phyloP scores from a whole-genome alignment of 2,329 filamentous ascomycete genomes.

The Aspergillus sp. region DNA sequence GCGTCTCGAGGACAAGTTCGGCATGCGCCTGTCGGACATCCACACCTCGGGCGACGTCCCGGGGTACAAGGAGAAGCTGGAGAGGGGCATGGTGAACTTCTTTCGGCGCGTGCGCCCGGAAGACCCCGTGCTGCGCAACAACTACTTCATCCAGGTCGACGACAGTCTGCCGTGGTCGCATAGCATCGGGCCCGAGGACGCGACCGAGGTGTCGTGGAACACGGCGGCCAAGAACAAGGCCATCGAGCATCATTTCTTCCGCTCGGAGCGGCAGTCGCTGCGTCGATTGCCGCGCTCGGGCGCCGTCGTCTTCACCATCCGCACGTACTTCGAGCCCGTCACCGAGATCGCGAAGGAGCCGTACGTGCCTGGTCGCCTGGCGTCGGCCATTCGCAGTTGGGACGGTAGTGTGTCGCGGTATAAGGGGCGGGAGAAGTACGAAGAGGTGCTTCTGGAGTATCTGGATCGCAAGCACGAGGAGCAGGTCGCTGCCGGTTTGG shows the following conservation, averaged over 20 bases:
- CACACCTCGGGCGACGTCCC: constrained; percentile 77
- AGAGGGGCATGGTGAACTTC: constrained; percentile 79
- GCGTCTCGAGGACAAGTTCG: constrained; percentile 76
- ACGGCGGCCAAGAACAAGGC: constrained; percentile 73
- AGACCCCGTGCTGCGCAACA: constrained; percentile 67
- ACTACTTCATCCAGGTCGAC: constrained; percentile 88
- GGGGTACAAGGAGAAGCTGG: constrained; percentile 67
- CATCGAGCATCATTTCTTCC: constrained; percentile 72
- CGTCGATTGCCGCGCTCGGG: constrained; percentile 60
- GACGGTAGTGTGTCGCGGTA: constrained; percentile 73
- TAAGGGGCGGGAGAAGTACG: constrained; percentile 75
- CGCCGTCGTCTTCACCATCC: constrained; percentile 70
- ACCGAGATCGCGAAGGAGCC: constrained; percentile 67
- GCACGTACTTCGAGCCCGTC: constrained; percentile 76
- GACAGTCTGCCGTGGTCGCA: constrained; percentile 72
- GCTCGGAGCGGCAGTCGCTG: constrained; percentile 72
- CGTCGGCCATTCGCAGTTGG: constrained; percentile 78
- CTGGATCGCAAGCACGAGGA: constrained; percentile 71
- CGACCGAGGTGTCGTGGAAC: constrained; percentile 64
- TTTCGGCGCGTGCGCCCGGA: constrained; percentile 71
- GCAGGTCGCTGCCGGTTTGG: constrained; percentile 67
- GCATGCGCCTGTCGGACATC: constrained; percentile 75
- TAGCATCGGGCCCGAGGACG: constrained; percentile 74
- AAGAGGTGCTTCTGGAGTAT: constrained; percentile 71
- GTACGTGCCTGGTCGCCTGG: constrained; percentile 74